Evolutionary conservation across 2,329 filamentous ascomycete genomes (phyloP).

Genomic region (Cryphonectria parasitica): DNA sequence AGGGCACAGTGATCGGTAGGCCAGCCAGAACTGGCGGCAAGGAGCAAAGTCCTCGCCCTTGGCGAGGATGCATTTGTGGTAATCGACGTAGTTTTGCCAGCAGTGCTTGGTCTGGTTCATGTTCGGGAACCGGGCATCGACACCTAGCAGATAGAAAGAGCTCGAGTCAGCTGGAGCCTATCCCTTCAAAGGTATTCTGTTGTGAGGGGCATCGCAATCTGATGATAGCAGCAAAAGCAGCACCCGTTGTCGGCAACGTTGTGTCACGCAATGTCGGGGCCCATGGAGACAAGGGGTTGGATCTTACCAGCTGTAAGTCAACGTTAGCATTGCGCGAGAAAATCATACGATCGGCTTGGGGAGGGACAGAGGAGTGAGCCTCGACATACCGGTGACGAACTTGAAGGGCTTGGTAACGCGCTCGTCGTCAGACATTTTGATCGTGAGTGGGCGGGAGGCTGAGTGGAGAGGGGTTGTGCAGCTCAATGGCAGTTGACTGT

Average conservation of each 20-base stretch:
- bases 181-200: constrained; percentile 34
- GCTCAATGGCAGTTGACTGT: constrained; percentile 39
- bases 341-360: constrained; percentile 33
- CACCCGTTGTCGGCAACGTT: neutral
- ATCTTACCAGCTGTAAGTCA: constrained; percentile 34
- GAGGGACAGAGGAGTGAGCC: constrained; percentile 34
- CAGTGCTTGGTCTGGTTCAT: constrained; percentile 99
- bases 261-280: constrained; percentile 15
- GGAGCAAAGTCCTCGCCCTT: constrained; percentile 99
- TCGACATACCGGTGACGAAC: constrained; percentile 93
- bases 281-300: constrained; percentile 17
- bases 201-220: neutral
- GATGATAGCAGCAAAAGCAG: constrained; percentile 9
- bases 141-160: constrained; percentile 63
- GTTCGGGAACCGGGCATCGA: constrained; percentile 99
- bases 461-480: constrained; percentile 36
- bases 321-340: constrained; percentile 33
- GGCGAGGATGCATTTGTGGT: constrained; percentile 98
- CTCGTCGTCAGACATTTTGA: constrained; percentile 91
- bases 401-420: constrained; percentile 98
- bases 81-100: constrained; percentile 99
- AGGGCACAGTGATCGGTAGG: constrained; percentile 97
- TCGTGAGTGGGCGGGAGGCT: constrained; percentile 43
- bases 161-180: constrained; percentile 34
- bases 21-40: constrained; percentile 94